These are phyloP conservation scores for Geranomyces variabilis DNA, from an alignment of 192 early-diverging fungal genomes.

Conservation along the genomic window DNA sequence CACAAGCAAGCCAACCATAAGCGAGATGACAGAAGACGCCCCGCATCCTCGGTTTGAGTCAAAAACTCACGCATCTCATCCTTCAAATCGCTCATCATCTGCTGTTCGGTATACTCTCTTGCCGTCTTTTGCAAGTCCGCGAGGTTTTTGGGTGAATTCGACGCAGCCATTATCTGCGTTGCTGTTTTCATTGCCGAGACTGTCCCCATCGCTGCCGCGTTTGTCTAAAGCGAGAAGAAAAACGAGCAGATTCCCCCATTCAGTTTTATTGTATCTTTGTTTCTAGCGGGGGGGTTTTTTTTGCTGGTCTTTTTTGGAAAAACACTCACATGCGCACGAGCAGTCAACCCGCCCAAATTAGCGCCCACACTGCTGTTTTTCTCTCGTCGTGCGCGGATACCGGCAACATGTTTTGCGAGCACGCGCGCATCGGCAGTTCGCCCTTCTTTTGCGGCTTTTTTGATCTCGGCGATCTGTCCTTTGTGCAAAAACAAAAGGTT, in stretches of 20 bases:
- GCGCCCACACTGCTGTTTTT: constrained; percentile 32
- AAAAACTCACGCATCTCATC: constrained; percentile 45
- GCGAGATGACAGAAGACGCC: neutral
- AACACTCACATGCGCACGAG: neutral
- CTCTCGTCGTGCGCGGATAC: constrained; percentile 25
- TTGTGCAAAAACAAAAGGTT: neutral
- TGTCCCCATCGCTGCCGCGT: neutral
- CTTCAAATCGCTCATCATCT: constrained; percentile 37
- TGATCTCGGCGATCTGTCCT: constrained; percentile 38
- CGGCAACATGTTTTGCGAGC: constrained; percentile 38
- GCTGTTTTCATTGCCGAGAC: constrained; percentile 40
- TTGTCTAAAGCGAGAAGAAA: constrained; percentile 13
- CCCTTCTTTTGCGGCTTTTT: constrained; percentile 39
- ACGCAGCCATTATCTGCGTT: constrained; percentile 41
- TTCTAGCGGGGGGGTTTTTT: too few species aligned
- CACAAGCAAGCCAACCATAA: constrained; percentile 3
- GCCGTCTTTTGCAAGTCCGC: constrained; percentile 36
- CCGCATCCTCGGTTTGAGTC: too few species aligned
- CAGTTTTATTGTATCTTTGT: too few species aligned
- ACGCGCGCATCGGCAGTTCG: constrained; percentile 32
- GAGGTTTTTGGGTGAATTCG: constrained; percentile 30
- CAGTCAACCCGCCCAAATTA: neutral
- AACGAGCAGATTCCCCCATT: too few species aligned
- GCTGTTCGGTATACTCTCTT: constrained; percentile 37
- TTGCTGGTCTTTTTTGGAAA: too few species aligned